Evolutionary conservation across 148 eudicot species (phyloP), one percentile per base, ranked within the genome.

Genomic region (Dianthus caryophyllus): DNA sequence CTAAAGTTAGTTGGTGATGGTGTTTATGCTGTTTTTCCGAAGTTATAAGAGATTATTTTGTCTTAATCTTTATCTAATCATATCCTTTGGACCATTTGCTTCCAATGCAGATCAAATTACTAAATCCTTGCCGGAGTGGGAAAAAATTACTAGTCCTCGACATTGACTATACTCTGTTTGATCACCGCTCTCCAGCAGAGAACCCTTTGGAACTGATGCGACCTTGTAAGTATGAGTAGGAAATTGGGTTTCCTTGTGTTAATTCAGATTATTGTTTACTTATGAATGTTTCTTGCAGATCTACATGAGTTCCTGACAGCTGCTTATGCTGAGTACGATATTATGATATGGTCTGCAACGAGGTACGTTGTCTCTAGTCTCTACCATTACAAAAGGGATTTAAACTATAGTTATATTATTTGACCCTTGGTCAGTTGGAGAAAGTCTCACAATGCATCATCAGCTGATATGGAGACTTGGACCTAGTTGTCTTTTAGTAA

Each of bases 271-370:
- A 29, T 18, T 69, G 22, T 54, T 41, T 52, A 57, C 59, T 39
- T n/a, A 29, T 7, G 41, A 20, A 46, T 64, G 12, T 36, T 69
- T 30, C 22, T 36, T 79, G 81, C 87, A 94, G 97, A 90, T 84
- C 89, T 94, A 49, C 98, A 94, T 44, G 98, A 90, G 73, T 94
- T 90, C 73, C 95, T 94, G 46, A 72, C 96, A 6, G 96, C 98
- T 72, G 95, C 78, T 75, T 94, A 94, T 88, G 90, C 97, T 5
- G 97, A 90, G 80, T 94, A 90, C 78, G 98, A 94, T 76, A 90
- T 94, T 51, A 86, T 94, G 77, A 94, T 94, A 82, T 94, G 98
- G 98, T 94, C 98, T 77, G 98, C 98, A 58, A 94, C 98, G 68
- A 86, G 96, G 98, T 86, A 31, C 68, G 80, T 4, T 70, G 21